Conservation (phyloP, 1,139 yeast species). For the Pichia sp. region DNA sequence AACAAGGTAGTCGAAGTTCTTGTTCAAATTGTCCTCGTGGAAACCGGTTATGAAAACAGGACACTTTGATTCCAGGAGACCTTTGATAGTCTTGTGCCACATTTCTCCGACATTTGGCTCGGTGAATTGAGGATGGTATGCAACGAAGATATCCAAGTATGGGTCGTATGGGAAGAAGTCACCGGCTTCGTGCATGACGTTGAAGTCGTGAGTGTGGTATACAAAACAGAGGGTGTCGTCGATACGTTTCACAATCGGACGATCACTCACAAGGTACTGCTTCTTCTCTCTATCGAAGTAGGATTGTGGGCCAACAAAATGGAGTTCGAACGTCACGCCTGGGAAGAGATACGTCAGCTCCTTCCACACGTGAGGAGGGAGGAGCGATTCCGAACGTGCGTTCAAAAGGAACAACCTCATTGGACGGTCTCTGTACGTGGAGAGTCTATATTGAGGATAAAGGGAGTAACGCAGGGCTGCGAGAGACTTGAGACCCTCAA, state of each 20-base stretch:
- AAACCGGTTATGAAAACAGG: constrained; percentile 88
- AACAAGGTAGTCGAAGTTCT: constrained; percentile 70
- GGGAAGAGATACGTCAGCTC: constrained; percentile 88
- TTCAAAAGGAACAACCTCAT: constrained; percentile 86
- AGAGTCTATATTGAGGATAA: constrained; percentile 64
- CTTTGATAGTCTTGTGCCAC: constrained; percentile 83
- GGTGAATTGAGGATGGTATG: constrained; percentile 93
- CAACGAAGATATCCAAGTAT: constrained; percentile 83
- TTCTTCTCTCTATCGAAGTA: constrained; percentile 64
- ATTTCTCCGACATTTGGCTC: constrained; percentile 75
- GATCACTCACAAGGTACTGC: constrained; percentile 47
- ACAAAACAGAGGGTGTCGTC: constrained; percentile 73
- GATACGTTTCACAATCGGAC: constrained; percentile 67
- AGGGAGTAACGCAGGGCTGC: constrained; percentile 89
- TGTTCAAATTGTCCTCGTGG: constrained; percentile 65
- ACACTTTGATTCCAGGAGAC: constrained; percentile 87
- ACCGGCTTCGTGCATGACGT: constrained; percentile 82
- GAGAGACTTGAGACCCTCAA: constrained; percentile 88
- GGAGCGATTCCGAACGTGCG: constrained; percentile 87
- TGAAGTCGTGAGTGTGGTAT: constrained; percentile 88
- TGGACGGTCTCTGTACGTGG: constrained; percentile 76
- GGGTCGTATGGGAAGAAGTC: constrained; percentile 98
- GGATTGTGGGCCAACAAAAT: constrained; percentile 92
- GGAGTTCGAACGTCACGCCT: constrained; percentile 73
- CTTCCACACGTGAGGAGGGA: constrained; percentile 95